These are phyloP conservation scores for Guadua angustifolia DNA, from an alignment of 176 grass and related monocot genomes.

Conservation along the genomic window DNA sequence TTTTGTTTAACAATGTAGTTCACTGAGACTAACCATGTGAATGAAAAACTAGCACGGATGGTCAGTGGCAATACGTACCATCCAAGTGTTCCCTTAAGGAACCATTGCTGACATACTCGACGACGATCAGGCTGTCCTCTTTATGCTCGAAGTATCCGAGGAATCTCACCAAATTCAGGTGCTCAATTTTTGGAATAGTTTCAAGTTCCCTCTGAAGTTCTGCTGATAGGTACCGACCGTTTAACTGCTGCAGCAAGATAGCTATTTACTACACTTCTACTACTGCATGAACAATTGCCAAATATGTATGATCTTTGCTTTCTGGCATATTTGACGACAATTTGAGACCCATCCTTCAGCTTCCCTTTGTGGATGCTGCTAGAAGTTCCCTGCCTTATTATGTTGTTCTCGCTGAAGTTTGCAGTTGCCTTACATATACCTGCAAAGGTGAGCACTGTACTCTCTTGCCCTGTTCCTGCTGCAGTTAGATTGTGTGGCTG, in stretches of 20 bases:
- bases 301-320: background rate
- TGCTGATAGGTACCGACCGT: slow-evolving; percentile 17
- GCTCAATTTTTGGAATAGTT: slow-evolving; percentile 49
- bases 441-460: slow-evolving; percentile 18
- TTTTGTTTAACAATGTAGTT: background rate
- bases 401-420: slow-evolving; percentile 54
- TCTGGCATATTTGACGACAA: slow-evolving; percentile 43
- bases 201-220: slow-evolving; percentile 46
- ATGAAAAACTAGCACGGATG: background rate
- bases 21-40: background rate
- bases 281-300: background rate
- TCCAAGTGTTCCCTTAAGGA: slow-evolving; percentile 56
- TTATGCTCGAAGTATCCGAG: slow-evolving; percentile 35
- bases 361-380: slow-evolving; percentile 46
- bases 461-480: slow-evolving; percentile 40
- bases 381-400: slow-evolving; percentile 32
- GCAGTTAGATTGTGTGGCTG: background rate
- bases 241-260: slow-evolving; percentile 18
- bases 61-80: slow-evolving; percentile 26
- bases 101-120: slow-evolving; percentile 48
- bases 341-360: slow-evolving; percentile 39
- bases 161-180: slow-evolving; percentile 46
- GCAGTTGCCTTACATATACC: slow-evolving; percentile 42
- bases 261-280: background rate
- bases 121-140: slow-evolving; percentile 10